Conservation (phyloP, 192 early-diverging fungal genomes). For the Entomortierella parvispora region DNA sequence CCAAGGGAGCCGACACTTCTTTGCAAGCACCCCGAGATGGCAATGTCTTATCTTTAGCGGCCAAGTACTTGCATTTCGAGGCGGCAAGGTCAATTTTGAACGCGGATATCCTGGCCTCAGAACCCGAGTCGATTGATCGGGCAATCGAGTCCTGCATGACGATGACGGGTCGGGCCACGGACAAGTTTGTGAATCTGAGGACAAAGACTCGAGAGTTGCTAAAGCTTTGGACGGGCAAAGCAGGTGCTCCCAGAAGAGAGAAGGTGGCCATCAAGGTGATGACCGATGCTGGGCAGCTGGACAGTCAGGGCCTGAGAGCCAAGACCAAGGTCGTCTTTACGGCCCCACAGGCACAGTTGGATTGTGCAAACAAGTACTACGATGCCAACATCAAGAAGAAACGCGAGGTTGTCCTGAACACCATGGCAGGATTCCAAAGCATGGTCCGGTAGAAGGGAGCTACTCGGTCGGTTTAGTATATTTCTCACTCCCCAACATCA, state of each 20-base stretch:
- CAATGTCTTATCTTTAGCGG: constrained; percentile 41
- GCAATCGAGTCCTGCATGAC: constrained; percentile 48
- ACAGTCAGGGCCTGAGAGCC: constrained; percentile 13
- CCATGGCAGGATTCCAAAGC: constrained; percentile 7
- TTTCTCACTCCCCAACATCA: not conserved
- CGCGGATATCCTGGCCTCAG: constrained; percentile 28
- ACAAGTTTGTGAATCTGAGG: constrained; percentile 49
- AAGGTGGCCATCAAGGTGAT: constrained; percentile 31
- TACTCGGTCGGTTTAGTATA: not conserved
- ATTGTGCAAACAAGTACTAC: constrained; percentile 35
- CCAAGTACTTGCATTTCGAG: constrained; percentile 51
- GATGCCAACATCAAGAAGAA: constrained; percentile 36
- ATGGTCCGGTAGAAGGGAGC: constrained; percentile 9
- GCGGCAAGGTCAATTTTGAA: constrained; percentile 25
- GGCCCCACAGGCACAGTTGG: constrained; percentile 24
- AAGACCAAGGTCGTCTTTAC: constrained; percentile 21
- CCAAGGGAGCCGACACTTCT: constrained; percentile 45
- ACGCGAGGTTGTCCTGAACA: constrained; percentile 27
- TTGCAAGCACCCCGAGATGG: constrained; percentile 29
- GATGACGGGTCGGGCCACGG: constrained; percentile 46
- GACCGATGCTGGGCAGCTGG: constrained; percentile 34
- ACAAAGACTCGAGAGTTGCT: constrained; percentile 47
- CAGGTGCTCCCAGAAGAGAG: constrained; percentile 29
- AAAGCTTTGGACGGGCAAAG: constrained; percentile 44
- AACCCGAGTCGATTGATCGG: constrained; percentile 44